Conservation (phyloP, 2,329 filamentous ascomycete genomes). For the Neoscytalidium dimidiatum region DNA sequence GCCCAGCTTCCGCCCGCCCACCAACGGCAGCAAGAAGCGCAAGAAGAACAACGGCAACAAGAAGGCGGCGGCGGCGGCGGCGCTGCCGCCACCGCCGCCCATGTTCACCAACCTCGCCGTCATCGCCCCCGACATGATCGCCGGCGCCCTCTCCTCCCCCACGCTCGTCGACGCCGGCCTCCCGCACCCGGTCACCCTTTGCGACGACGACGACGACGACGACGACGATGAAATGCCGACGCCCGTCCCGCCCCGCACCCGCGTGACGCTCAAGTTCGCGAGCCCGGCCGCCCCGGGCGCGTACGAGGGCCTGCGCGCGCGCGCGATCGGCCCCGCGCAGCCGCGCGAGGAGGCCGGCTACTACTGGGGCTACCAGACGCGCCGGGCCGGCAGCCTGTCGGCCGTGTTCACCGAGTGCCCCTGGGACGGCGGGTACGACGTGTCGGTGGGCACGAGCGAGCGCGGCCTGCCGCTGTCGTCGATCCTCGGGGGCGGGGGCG, state of each 20-base stretch:
- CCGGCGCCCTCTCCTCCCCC: conserved; percentile 2
- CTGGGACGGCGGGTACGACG: conserved; percentile 76
- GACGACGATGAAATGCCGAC: conserved; percentile 60
- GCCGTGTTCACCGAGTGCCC: conserved; percentile 75
- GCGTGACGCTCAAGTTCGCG: conserved; percentile 71
- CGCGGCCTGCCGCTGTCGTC: conserved; percentile 58
- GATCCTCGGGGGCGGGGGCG: conserved; percentile 27
- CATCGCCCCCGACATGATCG: conserved; percentile 21
- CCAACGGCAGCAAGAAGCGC: conserved; percentile 36
- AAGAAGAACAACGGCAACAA: background rate
- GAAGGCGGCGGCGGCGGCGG: too few relatives aligned
- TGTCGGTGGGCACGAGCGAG: conserved; percentile 83
- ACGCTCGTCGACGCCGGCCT: conserved; percentile 56
- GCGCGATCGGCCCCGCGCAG: conserved; percentile 66
- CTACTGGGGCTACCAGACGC: conserved; percentile 82
- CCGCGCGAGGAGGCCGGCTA: conserved; percentile 77
- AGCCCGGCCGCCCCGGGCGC: conserved; percentile 40
- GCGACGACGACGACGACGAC: too few relatives aligned
- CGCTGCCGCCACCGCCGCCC: too few relatives aligned
- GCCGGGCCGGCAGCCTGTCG: conserved; percentile 67
- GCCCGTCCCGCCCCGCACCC: conserved; percentile 67
- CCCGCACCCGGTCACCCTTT: conserved; percentile 39
- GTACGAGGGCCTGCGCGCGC: conserved; percentile 43
- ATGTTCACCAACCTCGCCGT: too few relatives aligned
- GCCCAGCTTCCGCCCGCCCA: too few relatives aligned